Evolutionary conservation across 1,284 basidiomycete species (phyloP).

Genomic region (Heterobasidion parviporum): DNA sequence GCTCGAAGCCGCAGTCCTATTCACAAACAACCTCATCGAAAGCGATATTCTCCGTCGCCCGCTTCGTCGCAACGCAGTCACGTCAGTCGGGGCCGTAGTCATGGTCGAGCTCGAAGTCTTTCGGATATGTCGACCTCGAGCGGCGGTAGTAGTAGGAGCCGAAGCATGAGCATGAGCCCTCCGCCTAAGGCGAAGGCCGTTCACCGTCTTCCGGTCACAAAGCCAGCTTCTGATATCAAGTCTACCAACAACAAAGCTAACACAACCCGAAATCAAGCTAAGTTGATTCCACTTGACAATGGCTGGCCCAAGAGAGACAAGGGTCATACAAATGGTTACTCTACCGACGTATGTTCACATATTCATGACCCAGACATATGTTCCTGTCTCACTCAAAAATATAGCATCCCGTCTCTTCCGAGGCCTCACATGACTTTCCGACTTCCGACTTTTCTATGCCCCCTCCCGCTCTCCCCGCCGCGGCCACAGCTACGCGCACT

Average conservation of each 20-base stretch:
- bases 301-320: slow-evolving; percentile 13
- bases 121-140: slow-evolving; percentile 24
- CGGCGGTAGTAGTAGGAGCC: slow-evolving; percentile 24
- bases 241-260: slow-evolving; percentile 17
- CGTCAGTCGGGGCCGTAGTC: slow-evolving; percentile 20
- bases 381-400: not conserved
- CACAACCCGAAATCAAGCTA: slow-evolving; percentile 16
- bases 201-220: slow-evolving; percentile 50
- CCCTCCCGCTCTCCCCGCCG: slow-evolving; percentile 12
- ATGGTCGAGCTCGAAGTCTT: slow-evolving; percentile 17
- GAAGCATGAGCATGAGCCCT: slow-evolving; percentile 36
- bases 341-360: slow-evolving; percentile 15
- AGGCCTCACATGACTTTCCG: slow-evolving; percentile 1
- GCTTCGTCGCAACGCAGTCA: slow-evolving; percentile 25
- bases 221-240: slow-evolving; percentile 32
- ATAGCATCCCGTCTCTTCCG: too few relatives aligned
- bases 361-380: not conserved
- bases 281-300: slow-evolving; percentile 17
- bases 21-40: slow-evolving; percentile 12
- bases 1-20: slow-evolving; percentile 26
- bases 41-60: slow-evolving; percentile 25
- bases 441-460: slow-evolving; percentile 12
- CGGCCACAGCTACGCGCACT: not conserved
- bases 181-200: slow-evolving; percentile 40
- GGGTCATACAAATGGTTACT: slow-evolving; percentile 8